Conservation (phyloP, 768 basidiomycete species). For the Tulasnella sp. region DNA sequence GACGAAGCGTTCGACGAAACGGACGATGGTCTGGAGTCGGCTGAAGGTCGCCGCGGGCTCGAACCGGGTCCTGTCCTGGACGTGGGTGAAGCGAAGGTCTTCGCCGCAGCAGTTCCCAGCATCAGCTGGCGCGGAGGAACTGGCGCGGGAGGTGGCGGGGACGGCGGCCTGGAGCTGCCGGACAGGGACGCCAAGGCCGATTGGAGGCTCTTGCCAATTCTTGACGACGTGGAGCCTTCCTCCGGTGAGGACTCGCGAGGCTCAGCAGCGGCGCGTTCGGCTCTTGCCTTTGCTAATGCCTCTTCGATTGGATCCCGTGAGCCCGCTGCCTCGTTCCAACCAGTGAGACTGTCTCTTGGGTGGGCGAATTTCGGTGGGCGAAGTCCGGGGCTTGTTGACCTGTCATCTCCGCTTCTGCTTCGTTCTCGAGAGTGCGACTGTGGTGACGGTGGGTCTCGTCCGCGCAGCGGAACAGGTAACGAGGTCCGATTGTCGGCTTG, state of each 20-base stretch:
- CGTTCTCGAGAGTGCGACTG: not conserved
- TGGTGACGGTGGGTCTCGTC: not conserved
- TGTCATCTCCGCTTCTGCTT: not conserved
- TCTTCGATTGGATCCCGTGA: constrained; percentile 12
- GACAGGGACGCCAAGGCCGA: constrained; percentile 15
- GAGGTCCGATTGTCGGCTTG: constrained; percentile 18
- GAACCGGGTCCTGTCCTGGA: not conserved
- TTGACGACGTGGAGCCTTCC: not conserved
- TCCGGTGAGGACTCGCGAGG: constrained; percentile 7
- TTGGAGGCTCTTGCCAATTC: constrained; percentile 22
- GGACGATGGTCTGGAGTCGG: constrained; percentile 21
- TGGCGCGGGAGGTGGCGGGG: constrained; percentile 12
- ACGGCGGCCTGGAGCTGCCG: constrained; percentile 7
- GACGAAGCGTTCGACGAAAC: constrained; percentile 20
- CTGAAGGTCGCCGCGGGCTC: constrained; percentile 5
- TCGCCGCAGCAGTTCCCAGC: constrained; percentile 25
- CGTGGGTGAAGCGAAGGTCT: constrained; percentile 3
- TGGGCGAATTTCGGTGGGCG: constrained; percentile 23
- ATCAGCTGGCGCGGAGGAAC: constrained; percentile 10
- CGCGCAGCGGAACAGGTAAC: constrained; percentile 14
- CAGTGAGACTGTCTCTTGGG: constrained; percentile 21
- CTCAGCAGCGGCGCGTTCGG: not conserved
- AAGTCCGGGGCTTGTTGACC: not conserved
- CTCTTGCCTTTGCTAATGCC: constrained; percentile 10
- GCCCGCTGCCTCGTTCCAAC: not conserved